Evolutionary conservation across 2,329 filamentous ascomycete genomes (phyloP).

Genomic region (Zymoseptoria brevis): DNA sequence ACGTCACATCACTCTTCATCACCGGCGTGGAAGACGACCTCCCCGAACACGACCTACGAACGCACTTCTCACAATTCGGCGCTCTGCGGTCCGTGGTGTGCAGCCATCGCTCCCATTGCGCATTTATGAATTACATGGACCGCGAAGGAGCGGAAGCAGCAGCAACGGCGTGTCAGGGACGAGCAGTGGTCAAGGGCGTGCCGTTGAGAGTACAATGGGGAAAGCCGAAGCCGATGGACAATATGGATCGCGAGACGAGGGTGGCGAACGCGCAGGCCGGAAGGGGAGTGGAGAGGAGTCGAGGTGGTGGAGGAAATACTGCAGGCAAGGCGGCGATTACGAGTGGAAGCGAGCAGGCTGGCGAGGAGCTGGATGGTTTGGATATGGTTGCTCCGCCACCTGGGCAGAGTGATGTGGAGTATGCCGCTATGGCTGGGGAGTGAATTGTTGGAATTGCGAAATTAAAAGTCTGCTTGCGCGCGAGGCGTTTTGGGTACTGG

Average conservation of each 20-base stretch:
- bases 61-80: constrained; percentile 82
- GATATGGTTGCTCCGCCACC: constrained; percentile 66
- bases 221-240: constrained; percentile 82
- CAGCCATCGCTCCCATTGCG: constrained; percentile 94
- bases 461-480: too few relatives aligned
- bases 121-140: constrained; percentile 89
- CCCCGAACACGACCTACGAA: constrained; percentile 81
- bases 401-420: constrained; percentile 67
- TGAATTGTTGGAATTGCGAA: too few relatives aligned
- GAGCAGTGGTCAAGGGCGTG: constrained; percentile 82
- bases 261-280: constrained; percentile 74
- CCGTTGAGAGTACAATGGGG: constrained; percentile 89
- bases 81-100: constrained; percentile 89
- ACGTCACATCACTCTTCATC: constrained; percentile 87
- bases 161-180: constrained; percentile 75
- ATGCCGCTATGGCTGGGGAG: constrained; percentile 78
- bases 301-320: constrained; percentile 18
- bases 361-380: constrained; percentile 36
- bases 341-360: constrained; percentile 35
- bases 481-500: too few relatives aligned
- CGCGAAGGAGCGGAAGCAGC: constrained; percentile 79
- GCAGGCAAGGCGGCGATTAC: constrained; percentile 22
- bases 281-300: constrained; percentile 40
- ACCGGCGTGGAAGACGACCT: constrained; percentile 95
- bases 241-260: constrained; percentile 79